Evolutionary conservation across 2,329 filamentous ascomycete genomes (phyloP), one percentile per base, ranked within the genome.

Genomic region (Acrocalymma vagum): DNA sequence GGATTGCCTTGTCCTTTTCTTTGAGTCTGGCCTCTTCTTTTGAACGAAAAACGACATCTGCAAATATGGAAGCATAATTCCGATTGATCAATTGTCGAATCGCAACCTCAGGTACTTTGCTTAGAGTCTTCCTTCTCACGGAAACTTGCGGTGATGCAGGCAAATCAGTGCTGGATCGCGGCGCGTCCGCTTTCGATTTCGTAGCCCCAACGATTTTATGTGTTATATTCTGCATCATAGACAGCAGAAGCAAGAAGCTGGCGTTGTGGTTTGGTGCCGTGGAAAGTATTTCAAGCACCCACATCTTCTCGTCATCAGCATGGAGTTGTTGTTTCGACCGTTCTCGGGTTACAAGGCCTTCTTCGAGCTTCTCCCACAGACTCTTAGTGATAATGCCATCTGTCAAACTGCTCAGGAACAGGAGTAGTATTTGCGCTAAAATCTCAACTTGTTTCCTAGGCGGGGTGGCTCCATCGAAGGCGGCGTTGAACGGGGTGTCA

Each of bases 181-280:
- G 53, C 10, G 46, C 53, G 22, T 58, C 52, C 2, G 53, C 41
- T 6, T 55, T 43, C 5, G 60, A 42, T 39, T 53, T 53, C 5
- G 53, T 54, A 18, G 58, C 48, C 22, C 53, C 52, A 39, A 74
- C 61, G 6, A 85, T 68, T 56, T 86, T 83, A 22, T 74, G 73
- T 18, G 78, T 71, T 24, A 87, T 76, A 9, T 79, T 77, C 15
- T 78, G 77, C 9, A 96, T 77, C 70, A 91, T 92, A 7, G 88
- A 85, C 0, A 87, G 90, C 11, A 96, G 74, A 51, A 96, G 91
- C 2, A 95, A 88, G 60, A 96, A 95, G 0, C 88, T 87, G 39
- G 96, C 92, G 62, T 90, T 94, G 70, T 95, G 87, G 33, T 86
- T 86, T 0, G 90, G 63, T 1, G 62, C 88, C 0, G 83, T 79